Evolutionary conservation across 192 early-diverging fungal genomes (phyloP).

Genomic region (Backusella parvicylindrica): DNA sequence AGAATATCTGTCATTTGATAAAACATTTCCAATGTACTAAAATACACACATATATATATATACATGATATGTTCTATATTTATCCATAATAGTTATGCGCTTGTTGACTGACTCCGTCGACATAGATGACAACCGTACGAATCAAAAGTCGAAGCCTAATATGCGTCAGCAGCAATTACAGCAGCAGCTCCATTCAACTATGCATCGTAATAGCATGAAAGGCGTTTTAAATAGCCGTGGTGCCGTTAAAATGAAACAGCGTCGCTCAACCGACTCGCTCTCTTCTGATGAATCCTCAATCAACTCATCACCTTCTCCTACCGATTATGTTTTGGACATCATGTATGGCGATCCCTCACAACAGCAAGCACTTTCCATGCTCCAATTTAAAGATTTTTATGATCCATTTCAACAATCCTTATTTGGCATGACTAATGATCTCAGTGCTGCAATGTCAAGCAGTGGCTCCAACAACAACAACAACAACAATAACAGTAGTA

Average conservation of each 20-base stretch:
- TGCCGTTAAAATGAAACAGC: constrained; percentile 13
- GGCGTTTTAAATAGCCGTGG: background rate
- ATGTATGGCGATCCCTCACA: constrained; percentile 29
- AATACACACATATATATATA: too few relatives aligned
- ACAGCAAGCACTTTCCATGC: constrained; percentile 15
- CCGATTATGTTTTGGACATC: constrained; percentile 35
- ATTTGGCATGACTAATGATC: constrained; percentile 6
- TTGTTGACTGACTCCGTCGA: constrained; percentile 42
- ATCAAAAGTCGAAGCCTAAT: background rate
- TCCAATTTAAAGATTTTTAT: constrained; percentile 21
- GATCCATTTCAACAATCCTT: constrained; percentile 12
- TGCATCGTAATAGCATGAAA: background rate
- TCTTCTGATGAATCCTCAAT: constrained; percentile 36
- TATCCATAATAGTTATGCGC: constrained; percentile 40
- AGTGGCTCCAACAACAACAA: constrained; percentile 1
- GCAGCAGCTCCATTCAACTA: background rate
- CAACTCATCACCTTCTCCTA: constrained; percentile 31
- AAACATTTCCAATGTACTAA: background rate
- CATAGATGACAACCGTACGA: constrained; percentile 19
- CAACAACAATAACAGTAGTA: background rate
- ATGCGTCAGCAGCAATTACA: background rate
- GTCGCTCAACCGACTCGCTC: constrained; percentile 23
- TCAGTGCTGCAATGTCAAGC: background rate
- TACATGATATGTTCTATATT: background rate
- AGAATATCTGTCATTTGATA: constrained; percentile 8